Conservation (phyloP, 164 flowering plant genomes). For the Piper longum region DNA sequence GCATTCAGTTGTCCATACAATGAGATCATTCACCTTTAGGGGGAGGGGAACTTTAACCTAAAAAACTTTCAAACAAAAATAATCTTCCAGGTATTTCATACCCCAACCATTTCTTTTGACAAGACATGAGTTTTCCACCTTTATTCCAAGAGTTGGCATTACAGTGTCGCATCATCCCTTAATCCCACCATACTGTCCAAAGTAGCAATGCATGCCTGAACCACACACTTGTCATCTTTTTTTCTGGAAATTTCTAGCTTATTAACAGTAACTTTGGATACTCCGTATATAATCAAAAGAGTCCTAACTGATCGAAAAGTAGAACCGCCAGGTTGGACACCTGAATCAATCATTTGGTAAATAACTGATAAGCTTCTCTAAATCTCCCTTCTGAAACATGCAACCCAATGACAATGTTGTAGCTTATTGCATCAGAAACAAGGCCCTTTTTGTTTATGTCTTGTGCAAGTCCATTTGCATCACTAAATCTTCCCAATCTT, state of each 20-base stretch:
- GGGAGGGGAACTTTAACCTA: too few relatives aligned
- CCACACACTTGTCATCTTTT: conserved; percentile 35
- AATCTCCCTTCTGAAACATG: conserved; percentile 58
- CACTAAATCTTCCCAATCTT: conserved; percentile 40
- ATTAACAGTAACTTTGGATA: conserved; percentile 44
- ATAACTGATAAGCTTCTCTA: conserved; percentile 49
- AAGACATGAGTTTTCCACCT: not conserved
- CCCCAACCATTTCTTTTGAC: not conserved
- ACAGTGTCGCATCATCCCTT: not conserved
- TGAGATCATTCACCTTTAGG: too few relatives aligned
- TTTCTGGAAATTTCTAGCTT: conserved; percentile 44
- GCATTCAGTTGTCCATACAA: too few relatives aligned
- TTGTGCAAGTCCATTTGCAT: conserved; percentile 45
- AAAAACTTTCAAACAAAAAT: not conserved
- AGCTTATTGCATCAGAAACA: conserved; percentile 53
- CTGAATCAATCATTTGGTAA: conserved; percentile 46
- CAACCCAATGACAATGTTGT: conserved; percentile 53
- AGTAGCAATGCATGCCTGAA: conserved; percentile 44
- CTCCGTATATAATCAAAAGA: conserved; percentile 50
- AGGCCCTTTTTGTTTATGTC: conserved; percentile 60
- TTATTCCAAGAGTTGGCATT: not conserved
- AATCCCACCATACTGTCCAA: conserved; percentile 31
- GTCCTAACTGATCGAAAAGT: conserved; percentile 62
- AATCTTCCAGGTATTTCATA: not conserved
- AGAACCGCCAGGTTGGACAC: conserved; percentile 57